Conservation (phyloP, 768 basidiomycete genomes). For the Mycena rebaudengoi region DNA sequence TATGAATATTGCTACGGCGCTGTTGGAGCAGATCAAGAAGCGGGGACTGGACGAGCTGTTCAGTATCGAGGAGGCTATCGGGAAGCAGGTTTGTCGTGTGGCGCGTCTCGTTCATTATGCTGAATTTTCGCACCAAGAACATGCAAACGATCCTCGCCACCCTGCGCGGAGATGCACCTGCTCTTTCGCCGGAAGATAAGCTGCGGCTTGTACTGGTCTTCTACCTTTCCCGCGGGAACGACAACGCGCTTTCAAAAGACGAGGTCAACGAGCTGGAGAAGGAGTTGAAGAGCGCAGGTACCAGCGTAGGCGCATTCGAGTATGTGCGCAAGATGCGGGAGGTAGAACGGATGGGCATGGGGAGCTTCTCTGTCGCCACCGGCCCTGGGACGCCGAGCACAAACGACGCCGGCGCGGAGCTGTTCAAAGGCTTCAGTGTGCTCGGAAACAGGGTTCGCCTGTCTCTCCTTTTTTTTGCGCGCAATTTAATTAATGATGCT, state of each 20-base stretch:
- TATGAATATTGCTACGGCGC: constrained; percentile 98
- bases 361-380: constrained; percentile 60
- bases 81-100: constrained; percentile 70
- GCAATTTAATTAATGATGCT: constrained; percentile 7
- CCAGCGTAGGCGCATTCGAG: constrained; percentile 84
- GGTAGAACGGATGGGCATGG: constrained; percentile 89
- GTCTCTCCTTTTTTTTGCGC: neutral
- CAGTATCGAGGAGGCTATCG: constrained; percentile 91
- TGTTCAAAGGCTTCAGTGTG: constrained; percentile 94
- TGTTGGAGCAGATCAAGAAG: constrained; percentile 94
- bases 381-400: constrained; percentile 73
- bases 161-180: constrained; percentile 75
- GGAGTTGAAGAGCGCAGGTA: constrained; percentile 84
- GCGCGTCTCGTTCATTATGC: neutral
- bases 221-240: constrained; percentile 83
- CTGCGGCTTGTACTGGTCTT: constrained; percentile 95
- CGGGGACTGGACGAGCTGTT: constrained; percentile 97
- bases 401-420: constrained; percentile 77
- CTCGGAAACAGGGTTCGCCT: constrained; percentile 83
- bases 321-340: constrained; percentile 93
- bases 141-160: constrained; percentile 84
- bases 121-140: constrained; percentile 58
- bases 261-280: constrained; percentile 89
- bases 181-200: constrained; percentile 82
- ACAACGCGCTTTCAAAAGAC: constrained; percentile 84